Conservation (phyloP, 148 eudicot genomes). For the Pouteria glomerata region DNA sequence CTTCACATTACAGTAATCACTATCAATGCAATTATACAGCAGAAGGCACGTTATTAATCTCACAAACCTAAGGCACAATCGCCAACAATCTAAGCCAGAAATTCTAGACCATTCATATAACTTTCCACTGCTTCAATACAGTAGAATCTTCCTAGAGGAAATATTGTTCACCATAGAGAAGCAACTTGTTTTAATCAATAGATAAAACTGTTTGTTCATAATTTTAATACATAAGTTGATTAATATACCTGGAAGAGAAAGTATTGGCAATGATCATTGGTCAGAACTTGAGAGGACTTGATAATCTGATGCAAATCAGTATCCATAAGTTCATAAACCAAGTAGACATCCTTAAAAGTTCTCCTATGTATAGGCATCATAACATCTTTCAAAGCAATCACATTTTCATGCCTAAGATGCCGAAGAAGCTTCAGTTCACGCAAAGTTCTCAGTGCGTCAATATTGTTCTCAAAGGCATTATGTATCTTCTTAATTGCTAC, state of each 20-base stretch:
- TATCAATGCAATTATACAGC: too few species aligned
- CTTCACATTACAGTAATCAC: too few species aligned
- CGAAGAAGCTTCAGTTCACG: conserved; percentile 43
- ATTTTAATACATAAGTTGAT: neutral
- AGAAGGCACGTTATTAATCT: too few species aligned
- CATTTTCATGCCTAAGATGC: conserved; percentile 41
- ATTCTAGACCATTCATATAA: too few species aligned
- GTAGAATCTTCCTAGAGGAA: neutral
- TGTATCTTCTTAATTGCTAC: conserved; percentile 48
- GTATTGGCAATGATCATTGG: conserved; percentile 52
- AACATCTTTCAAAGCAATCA: conserved; percentile 42
- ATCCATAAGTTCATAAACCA: conserved; percentile 56
- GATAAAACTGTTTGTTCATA: neutral
- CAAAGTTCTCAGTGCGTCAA: conserved; percentile 44
- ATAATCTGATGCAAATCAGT: conserved; percentile 53
- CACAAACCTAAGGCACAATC: too few species aligned
- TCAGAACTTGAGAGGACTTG: conserved; percentile 43
- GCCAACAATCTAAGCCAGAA: neutral
- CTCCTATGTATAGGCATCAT: conserved; percentile 43
- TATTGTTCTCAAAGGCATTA: conserved; percentile 39
- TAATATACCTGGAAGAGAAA: conserved; percentile 42
- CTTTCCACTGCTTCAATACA: neutral
- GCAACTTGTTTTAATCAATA: too few species aligned
- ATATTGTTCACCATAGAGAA: neutral
- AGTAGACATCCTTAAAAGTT: conserved; percentile 44